Percentiles rank a stretch among this genome's conserved stretches.
Evolutionary conservation across 257 asterid genomes (phyloP).

Genomic region (Solanum ahanhuiri): DNA sequence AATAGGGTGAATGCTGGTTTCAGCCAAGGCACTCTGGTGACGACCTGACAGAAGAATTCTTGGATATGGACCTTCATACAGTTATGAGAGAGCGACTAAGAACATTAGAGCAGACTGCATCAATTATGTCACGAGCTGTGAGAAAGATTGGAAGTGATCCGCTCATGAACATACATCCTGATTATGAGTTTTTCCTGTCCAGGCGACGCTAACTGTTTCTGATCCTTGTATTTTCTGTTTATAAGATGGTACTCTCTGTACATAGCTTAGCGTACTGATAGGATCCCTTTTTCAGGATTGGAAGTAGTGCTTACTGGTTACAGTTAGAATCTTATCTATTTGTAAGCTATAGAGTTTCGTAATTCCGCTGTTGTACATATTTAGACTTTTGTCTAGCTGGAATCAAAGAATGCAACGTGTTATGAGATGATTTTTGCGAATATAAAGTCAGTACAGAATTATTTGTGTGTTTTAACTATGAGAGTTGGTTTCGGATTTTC

Average conservation of each 20-base stretch:
- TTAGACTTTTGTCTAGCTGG: neutral
- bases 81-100: constrained; percentile 12
- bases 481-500: neutral
- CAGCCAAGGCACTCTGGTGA: constrained; percentile 3
- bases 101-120: constrained; percentile 14
- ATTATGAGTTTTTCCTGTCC: constrained; percentile 21
- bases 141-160: constrained; percentile 1
- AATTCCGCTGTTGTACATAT: neutral
- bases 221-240: neutral
- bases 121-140: constrained; percentile 14
- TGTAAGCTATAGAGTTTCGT: neutral
- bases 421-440: neutral
- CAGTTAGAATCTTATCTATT: neutral
- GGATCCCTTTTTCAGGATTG: neutral
- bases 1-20: constrained; percentile 27
- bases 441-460: neutral
- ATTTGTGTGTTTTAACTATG: neutral
- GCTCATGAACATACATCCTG: constrained; percentile 11
- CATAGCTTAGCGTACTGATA: neutral
- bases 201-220: neutral
- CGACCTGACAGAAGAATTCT: neutral
- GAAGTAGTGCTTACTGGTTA: neutral
- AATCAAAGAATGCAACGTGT: neutral
- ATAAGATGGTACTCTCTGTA: neutral
- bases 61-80: neutral